Evolutionary conservation across 2,329 filamentous ascomycete species (phyloP).

Genomic region (Cladosporium halotolerans): DNA sequence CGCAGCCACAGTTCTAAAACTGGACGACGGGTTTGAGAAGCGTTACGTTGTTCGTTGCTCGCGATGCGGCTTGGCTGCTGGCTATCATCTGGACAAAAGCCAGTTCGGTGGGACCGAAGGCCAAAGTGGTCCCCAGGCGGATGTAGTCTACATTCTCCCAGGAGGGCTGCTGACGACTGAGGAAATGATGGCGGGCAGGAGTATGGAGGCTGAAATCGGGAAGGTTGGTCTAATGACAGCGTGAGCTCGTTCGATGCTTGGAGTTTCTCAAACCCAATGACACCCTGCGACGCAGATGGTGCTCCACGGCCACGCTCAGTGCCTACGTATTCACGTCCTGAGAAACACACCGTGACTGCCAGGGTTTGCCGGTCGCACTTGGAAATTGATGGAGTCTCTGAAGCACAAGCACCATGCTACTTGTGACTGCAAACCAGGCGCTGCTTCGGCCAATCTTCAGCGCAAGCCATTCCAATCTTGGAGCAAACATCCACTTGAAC

Average conservation of each 20-base stretch:
- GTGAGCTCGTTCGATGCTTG: neutral
- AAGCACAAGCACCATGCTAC: too few species aligned
- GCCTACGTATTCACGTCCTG: too few species aligned
- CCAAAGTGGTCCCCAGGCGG: conserved; percentile 32
- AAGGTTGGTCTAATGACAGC: conserved; percentile 6
- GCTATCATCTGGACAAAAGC: conserved; percentile 54
- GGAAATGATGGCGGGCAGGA: conserved; percentile 45
- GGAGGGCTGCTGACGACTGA: conserved; percentile 54
- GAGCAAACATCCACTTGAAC: too few species aligned
- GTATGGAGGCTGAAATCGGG: conserved; percentile 17
- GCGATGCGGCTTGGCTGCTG: conserved; percentile 55
- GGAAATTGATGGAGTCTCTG: too few species aligned
- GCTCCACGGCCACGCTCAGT: too few species aligned
- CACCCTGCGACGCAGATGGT: too few species aligned
- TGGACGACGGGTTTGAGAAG: conserved; percentile 61
- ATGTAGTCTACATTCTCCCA: conserved; percentile 56
- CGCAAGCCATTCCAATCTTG: too few species aligned
- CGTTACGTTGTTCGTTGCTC: conserved; percentile 53
- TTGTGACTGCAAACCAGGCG: too few species aligned
- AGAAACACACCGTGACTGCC: too few species aligned
- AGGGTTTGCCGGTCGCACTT: too few species aligned
- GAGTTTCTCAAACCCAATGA: too few species aligned
- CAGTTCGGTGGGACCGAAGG: conserved; percentile 37
- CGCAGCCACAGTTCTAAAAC: conserved; percentile 20
- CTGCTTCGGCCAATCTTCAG: too few species aligned